These are phyloP conservation scores for Zygoascus biomembranicola DNA, from an alignment of 805 yeast species.

Conservation along the genomic window DNA sequence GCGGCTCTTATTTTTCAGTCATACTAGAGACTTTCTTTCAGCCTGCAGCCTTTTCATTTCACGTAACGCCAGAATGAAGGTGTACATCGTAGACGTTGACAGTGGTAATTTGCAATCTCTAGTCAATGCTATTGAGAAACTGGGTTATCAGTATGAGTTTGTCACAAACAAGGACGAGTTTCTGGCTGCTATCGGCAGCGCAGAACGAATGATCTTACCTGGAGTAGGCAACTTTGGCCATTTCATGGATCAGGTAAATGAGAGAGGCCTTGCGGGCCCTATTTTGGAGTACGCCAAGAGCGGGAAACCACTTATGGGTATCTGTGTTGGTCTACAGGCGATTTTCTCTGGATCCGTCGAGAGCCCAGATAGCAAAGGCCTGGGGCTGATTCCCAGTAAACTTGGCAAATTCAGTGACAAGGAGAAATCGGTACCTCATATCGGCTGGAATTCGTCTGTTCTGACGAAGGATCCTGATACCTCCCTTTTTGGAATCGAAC, in stretches of 20 bases:
- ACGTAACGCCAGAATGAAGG: slow-evolving; percentile 17
- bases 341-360: slow-evolving; percentile 72
- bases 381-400: slow-evolving; percentile 44
- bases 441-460: slow-evolving; percentile 79
- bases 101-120: slow-evolving; percentile 91
- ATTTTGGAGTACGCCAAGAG: slow-evolving; percentile 55
- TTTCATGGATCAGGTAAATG: slow-evolving; percentile 62
- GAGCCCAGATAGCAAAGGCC: slow-evolving; percentile 52
- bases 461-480: slow-evolving; percentile 11
- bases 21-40: neutral
- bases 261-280: slow-evolving; percentile 57
- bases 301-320: slow-evolving; percentile 92
- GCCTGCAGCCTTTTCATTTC: neutral
- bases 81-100: slow-evolving; percentile 84
- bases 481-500: slow-evolving; percentile 54
- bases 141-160: slow-evolving; percentile 63
- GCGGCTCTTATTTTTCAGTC: neutral
- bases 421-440: slow-evolving; percentile 84
- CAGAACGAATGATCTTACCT: slow-evolving; percentile 60
- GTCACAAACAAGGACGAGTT: slow-evolving; percentile 49
- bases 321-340: slow-evolving; percentile 93
- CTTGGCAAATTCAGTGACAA: slow-evolving; percentile 54
- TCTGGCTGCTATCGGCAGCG: slow-evolving; percentile 16
- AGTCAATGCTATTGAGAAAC: slow-evolving; percentile 69
- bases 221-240: slow-evolving; percentile 98